These are phyloP conservation scores for Rhizophora mangle DNA, from an alignment of 345 rosid genomes.

Conservation along the genomic window DNA sequence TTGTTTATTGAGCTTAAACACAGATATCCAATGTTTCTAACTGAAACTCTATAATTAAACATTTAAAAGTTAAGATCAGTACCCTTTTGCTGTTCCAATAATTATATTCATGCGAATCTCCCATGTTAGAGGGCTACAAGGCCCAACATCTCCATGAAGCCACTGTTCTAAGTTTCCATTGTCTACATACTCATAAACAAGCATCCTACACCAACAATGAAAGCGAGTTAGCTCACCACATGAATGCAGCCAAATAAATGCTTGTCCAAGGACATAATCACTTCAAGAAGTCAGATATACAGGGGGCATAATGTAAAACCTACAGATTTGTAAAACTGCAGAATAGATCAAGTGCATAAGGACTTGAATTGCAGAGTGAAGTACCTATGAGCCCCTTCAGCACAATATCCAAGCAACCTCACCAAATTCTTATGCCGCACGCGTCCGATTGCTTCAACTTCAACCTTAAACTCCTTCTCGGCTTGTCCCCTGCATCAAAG, in stretches of 20 bases:
- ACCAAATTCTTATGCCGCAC: constrained; percentile 95
- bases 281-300: not conserved
- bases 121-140: constrained; percentile 81
- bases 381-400: constrained; percentile 93
- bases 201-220: constrained; percentile 45
- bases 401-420: constrained; percentile 93
- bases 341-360: not conserved
- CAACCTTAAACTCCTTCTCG: constrained; percentile 95
- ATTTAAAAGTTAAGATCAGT: not conserved
- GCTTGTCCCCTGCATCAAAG: constrained; percentile 70
- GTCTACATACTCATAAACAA: constrained; percentile 83
- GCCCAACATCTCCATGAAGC: constrained; percentile 84
- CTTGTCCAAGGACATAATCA: not conserved
- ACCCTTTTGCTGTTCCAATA: constrained; percentile 86
- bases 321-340: no score
- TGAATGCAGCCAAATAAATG: not conserved
- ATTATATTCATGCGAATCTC: constrained; percentile 74
- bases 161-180: constrained; percentile 92
- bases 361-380: constrained; percentile 4
- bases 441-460: constrained; percentile 95
- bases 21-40: not conserved
- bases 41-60: constrained; percentile 10
- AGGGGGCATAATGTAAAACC: no score
- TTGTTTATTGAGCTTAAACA: constrained; percentile 7
- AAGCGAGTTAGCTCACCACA: not conserved